A percentile compares a stretch with the other conserved stretches of the same genome.
These are phyloP conservation scores for Fonsecaea erecta DNA, from an alignment of 2,329 filamentous ascomycete genomes.

Conservation along the genomic window DNA sequence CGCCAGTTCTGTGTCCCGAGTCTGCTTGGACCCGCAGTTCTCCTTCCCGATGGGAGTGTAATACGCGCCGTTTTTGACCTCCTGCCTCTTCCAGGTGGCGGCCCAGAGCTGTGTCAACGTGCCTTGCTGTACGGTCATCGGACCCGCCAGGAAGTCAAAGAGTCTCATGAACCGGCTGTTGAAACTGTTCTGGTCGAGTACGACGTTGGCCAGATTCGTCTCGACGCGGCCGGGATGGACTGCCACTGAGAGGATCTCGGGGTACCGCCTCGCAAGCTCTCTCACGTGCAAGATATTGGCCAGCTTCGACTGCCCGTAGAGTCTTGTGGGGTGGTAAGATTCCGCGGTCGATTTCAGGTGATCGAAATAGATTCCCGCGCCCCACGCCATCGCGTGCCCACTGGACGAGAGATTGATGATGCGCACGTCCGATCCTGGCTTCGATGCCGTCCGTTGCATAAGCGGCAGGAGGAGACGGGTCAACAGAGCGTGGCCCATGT, in stretches of 20 bases:
- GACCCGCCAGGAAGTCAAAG: conserved; percentile 16
- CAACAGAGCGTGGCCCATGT: conserved; percentile 57
- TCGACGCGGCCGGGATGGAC: conserved; percentile 57
- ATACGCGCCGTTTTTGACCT: conserved; percentile 48
- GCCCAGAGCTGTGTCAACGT: conserved; percentile 51
- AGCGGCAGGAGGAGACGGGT: conserved; percentile 53
- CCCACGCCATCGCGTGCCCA: conserved; percentile 36
- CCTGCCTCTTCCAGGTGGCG: conserved; percentile 39
- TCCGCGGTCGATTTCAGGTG: conserved; percentile 40
- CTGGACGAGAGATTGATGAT: conserved; percentile 49
- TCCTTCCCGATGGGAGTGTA: conserved; percentile 47
- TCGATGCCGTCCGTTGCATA: conserved; percentile 50
- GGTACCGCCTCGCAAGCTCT: conserved; percentile 51
- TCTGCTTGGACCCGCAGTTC: conserved; percentile 31
- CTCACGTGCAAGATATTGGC: conserved; percentile 55
- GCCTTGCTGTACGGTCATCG: conserved; percentile 43
- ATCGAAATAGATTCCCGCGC: conserved; percentile 45
- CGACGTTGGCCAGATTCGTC: conserved; percentile 47
- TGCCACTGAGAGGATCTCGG: conserved; percentile 50
- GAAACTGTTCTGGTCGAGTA: conserved; percentile 6
- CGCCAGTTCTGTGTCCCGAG: conserved; percentile 39
- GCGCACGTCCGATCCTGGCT: conserved; percentile 49
- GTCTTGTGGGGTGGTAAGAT: conserved; percentile 38
- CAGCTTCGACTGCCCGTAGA: conserved; percentile 58
- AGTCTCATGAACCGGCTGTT: conserved; percentile 5